Conservation (phyloP, 1,139 yeast species). For the Spathaspora sp. region DNA sequence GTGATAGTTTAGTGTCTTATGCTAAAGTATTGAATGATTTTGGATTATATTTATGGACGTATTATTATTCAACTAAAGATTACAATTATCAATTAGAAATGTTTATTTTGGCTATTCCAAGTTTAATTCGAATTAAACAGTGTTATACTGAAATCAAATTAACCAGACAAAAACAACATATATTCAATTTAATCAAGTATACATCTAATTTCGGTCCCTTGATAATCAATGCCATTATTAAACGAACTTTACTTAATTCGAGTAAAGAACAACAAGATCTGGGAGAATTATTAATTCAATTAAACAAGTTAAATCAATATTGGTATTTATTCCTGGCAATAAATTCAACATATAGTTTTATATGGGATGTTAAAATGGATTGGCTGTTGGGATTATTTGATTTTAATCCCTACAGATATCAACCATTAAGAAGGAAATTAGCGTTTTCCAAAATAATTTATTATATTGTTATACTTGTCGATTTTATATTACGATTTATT, state of each 20-base stretch:
- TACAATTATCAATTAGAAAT: constrained; percentile 46
- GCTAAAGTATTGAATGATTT: constrained; percentile 74
- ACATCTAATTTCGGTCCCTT: constrained; percentile 66
- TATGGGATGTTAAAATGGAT: constrained; percentile 88
- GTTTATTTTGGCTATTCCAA: constrained; percentile 58
- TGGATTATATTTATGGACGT: constrained; percentile 43
- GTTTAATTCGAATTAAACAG: constrained; percentile 71
- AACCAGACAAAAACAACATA: constrained; percentile 52
- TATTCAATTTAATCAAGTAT: constrained; percentile 75
- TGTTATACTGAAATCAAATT: constrained; percentile 67
- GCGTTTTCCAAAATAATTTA: constrained; percentile 30
- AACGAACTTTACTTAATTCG: constrained; percentile 17
- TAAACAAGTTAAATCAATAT: constrained; percentile 21
- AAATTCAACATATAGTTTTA: constrained; percentile 74
- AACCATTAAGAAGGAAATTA: constrained; percentile 9
- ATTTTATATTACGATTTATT: constrained; percentile 64
- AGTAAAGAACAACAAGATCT: constrained; percentile 8
- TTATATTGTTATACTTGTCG: constrained; percentile 54
- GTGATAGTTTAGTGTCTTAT: constrained; percentile 82
- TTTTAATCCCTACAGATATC: constrained; percentile 9
- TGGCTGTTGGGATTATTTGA: constrained; percentile 74
- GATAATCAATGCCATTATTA: constrained; percentile 42
- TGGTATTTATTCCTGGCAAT: constrained; percentile 58
- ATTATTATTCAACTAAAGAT: constrained; percentile 22
- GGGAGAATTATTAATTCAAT: constrained; percentile 13